Conservation (phyloP, 805 yeast species). For the Candida oleophila region DNA sequence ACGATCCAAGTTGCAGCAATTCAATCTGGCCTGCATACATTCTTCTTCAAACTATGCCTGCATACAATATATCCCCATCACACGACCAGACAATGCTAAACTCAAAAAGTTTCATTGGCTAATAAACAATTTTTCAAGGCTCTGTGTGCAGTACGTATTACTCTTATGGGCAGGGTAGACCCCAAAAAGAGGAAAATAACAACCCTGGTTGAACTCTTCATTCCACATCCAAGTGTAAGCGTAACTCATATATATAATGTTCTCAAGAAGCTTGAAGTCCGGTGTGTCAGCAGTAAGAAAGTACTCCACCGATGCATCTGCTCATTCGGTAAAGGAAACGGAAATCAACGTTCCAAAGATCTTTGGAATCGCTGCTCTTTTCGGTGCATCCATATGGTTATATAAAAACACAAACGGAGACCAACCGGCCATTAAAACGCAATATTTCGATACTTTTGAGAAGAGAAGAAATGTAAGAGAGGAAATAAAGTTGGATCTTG, state of each 20-base stretch:
- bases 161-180: neutral
- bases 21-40: no score
- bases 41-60: no score
- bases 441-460: conserved; percentile 33
- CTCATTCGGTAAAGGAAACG: conserved; percentile 21
- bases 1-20: no score
- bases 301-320: conserved; percentile 4
- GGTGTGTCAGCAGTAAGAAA: conserved; percentile 5
- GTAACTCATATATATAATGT: conserved; percentile 2
- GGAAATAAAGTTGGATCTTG: conserved; percentile 6
- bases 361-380: conserved; percentile 40
- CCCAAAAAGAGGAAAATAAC: neutral
- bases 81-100: neutral
- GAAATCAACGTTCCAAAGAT: conserved; percentile 42
- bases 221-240: neutral
- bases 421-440: conserved; percentile 37
- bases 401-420: conserved; percentile 31
- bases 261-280: conserved; percentile 4
- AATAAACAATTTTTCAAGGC: neutral
- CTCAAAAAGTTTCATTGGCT: conserved; percentile 2
- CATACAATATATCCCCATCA: neutral
- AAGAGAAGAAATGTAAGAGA: conserved; percentile 13
- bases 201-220: no score
- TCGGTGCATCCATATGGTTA: conserved; percentile 32
- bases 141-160: neutral